A percentile compares a stretch with the other conserved stretches of the same genome.
phyloP scores from a whole-genome alignment of 345 rosid genomes.

The Hypericum androsaemum region DNA sequence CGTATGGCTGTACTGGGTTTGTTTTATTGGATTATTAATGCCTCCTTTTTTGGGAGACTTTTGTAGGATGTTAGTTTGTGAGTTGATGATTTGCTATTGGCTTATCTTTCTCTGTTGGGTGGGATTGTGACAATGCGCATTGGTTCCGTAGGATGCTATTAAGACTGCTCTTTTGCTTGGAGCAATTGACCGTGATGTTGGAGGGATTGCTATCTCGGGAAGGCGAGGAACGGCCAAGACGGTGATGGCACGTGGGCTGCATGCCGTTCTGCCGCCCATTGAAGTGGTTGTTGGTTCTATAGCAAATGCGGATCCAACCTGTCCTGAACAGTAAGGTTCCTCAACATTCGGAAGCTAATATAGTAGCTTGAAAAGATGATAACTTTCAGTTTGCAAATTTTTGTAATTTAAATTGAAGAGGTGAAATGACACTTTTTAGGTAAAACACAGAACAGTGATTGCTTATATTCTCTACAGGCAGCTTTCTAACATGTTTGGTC shows the following conservation, averaged over 20 bases:
- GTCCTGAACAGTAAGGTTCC: constrained; percentile 66
- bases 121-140: background rate
- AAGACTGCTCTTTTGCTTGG: constrained; percentile 94
- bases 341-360: background rate
- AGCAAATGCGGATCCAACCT: constrained; percentile 72
- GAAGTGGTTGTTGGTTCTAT: constrained; percentile 82
- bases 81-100: background rate
- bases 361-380: too few relatives aligned
- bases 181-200: constrained; percentile 84
- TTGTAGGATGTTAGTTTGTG: too few relatives aligned
- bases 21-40: too few relatives aligned
- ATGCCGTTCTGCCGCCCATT: constrained; percentile 82
- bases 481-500: too few relatives aligned
- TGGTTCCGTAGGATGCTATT: constrained; percentile 58
- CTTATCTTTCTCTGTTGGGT: background rate
- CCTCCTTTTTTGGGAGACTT: too few relatives aligned
- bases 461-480: too few relatives aligned
- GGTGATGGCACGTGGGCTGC: constrained; percentile 89
- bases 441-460: too few relatives aligned
- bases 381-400: too few relatives aligned
- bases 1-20: too few relatives aligned
- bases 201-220: constrained; percentile 88
- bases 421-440: too few relatives aligned
- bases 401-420: too few relatives aligned
- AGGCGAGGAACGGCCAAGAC: constrained; percentile 93